Base-by-base conservation (phyloP, 129 eudicot species). In the Flaveria robusta region DNA sequence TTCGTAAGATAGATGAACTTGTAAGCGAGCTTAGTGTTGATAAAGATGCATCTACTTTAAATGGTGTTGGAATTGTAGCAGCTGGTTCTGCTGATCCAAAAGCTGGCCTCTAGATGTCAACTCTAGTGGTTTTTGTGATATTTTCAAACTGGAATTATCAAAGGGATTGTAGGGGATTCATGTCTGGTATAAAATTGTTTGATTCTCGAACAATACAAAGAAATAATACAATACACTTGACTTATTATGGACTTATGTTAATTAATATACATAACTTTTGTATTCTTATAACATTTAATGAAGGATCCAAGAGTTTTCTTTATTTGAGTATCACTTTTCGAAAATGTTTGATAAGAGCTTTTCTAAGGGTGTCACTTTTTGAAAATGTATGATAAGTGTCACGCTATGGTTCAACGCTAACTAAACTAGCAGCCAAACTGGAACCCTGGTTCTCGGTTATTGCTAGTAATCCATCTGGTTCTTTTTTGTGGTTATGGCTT, bases 31-130 rank as follows among this genome's bases (percentile, higher is more conserved):
- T 86, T 65, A 71, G 84, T 68, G 96, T 81, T 14, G 83, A 81
- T 65, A 68, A 69, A 71, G 89, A 79, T 26, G 83, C 80, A 43
- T 71, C 69, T 46, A 51, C 89, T 1, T 66, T 83, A 22, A 87
- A 88, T 51, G 96, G 98, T 64, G 98, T 87, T 82, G 98, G 98
- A 67, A 83, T 93, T 56, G 88, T 89, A 16, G 97, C 97, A 39
- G 97, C 97, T 41, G 93, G 97, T 23, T 78, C 97, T 13, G 97
- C 87, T 20, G 83, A 93, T 81, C 98, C 98, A 14, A 85, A 82
- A 71, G 96, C 92, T 9, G 98, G 98, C 0, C 74, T 93, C 54
- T 93, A 88, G 54, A 62, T n/a, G 10, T 43, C 52, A 16, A 16
- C 19, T 42, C 47, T 6, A 11, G 60, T 29, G 26, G 71, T 13